Evolutionary conservation across 2,329 filamentous ascomycete species (phyloP), one percentile per base, ranked within the genome.

Genomic region (Clarireedia paspali): DNA sequence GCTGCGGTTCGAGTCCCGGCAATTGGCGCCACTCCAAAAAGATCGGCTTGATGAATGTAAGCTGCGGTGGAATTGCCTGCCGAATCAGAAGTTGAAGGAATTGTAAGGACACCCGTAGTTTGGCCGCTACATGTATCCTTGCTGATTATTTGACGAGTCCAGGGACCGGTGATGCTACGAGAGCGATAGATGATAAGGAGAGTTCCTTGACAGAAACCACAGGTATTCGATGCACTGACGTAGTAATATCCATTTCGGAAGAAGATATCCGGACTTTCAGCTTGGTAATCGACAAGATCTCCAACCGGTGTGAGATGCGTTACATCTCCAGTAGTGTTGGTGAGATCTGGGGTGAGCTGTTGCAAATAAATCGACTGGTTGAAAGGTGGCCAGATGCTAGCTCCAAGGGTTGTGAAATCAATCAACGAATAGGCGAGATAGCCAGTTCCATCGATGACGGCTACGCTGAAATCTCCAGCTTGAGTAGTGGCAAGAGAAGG

Each of bases 351-450:
- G 1, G 59, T 62, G 6, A 66, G 58, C 40, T 57, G 9, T 40
- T 65, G 64, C 1, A 62, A 42, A 42, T 64, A 65, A 12, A 65
- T 55, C 20, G 45, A 57, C 53, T 66, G 61, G 7, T 55, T 47
- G 51, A 65, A 65, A 3, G 63, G 62, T 24, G 62, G 62, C 62
- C 59, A 63, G 4, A 65, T 64, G 2, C 59, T 62, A 6, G 63
- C 63, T 2, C 63, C 60, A 1, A 50, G 14, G 0, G 62, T 62
- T 6, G 55, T 59, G 38, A 63, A 65, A 51, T 65, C 61, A 23
- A 66, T 59, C 6, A 63, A 46, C 2, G 62, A 58, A 36, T 64
- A 66, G 1, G 57, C 60, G 1, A 64, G 14, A 36, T 64, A 65
- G 12, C 63, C 63, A 15, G 56, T 59, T 9, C 60, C 62, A 27